phyloP scores from a whole-genome alignment of 306 rosid genomes.

The Boehmeria nivea region DNA sequence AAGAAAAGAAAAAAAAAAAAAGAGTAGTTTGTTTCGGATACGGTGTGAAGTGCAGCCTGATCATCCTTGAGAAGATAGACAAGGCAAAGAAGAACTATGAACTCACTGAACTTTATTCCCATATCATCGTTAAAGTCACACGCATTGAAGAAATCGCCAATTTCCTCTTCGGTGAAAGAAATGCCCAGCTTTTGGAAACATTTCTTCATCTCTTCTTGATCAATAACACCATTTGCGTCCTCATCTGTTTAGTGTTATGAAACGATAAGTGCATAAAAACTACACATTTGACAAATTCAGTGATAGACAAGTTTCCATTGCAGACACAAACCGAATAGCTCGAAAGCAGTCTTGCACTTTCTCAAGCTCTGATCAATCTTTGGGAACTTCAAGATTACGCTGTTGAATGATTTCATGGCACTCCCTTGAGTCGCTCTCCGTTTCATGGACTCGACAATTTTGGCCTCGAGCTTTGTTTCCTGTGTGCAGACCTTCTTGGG shows the following conservation, averaged over 20 bases:
- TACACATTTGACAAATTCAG: no score
- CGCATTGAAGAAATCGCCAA: slow-evolving; percentile 70
- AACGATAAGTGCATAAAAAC: background rate
- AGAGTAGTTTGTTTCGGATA: slow-evolving; percentile 40
- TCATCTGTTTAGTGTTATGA: slow-evolving; percentile 51
- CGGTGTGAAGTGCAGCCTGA: slow-evolving; percentile 37
- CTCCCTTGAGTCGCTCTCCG: slow-evolving; percentile 59
- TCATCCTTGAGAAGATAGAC: slow-evolving; percentile 78
- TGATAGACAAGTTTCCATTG: no score
- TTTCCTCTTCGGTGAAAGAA: slow-evolving; percentile 63
- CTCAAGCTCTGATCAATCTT: slow-evolving; percentile 84
- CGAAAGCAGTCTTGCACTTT: slow-evolving; percentile 69
- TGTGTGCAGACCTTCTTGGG: slow-evolving; percentile 27
- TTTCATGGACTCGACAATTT: slow-evolving; percentile 73
- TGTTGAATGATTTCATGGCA: slow-evolving; percentile 67
- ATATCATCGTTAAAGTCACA: slow-evolving; percentile 70
- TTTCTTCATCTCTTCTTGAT: slow-evolving; percentile 63
- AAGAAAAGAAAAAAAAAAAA: slow-evolving; percentile 10
- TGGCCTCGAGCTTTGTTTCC: slow-evolving; percentile 74
- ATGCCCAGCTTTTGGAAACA: slow-evolving; percentile 70
- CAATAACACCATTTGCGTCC: slow-evolving; percentile 81
- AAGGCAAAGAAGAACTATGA: slow-evolving; percentile 86
- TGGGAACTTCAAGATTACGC: slow-evolving; percentile 80
- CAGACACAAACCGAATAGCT: slow-evolving; percentile 67
- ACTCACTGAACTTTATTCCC: slow-evolving; percentile 82